Conservation (phyloP, 2,329 filamentous ascomycete species). For the Amauroascus verrucosus region DNA sequence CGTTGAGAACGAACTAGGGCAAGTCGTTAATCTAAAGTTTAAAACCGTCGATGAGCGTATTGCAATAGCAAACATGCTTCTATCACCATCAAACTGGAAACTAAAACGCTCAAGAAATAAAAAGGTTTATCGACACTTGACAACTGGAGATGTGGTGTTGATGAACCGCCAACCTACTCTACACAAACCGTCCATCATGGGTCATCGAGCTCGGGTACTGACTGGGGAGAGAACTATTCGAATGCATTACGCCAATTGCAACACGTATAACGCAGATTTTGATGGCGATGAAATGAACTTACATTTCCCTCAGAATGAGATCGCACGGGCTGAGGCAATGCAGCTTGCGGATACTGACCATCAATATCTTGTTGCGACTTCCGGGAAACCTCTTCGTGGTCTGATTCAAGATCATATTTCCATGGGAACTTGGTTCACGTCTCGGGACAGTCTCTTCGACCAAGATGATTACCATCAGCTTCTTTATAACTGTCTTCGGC, state of each 20-base stretch:
- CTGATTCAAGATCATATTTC: constrained; percentile 98
- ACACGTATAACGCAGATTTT: constrained; percentile 98
- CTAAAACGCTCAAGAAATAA: constrained; percentile 74
- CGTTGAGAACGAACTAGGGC: constrained; percentile 91
- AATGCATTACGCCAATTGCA: constrained; percentile 99
- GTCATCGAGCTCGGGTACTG: constrained; percentile 81
- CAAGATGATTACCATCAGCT: constrained; percentile 83
- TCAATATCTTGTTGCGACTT: constrained; percentile 89
- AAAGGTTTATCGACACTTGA: constrained; percentile 91
- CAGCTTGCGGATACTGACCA: constrained; percentile 94
- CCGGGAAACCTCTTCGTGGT: constrained; percentile 86
- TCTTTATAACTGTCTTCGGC: constrained; percentile 80
- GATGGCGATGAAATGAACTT: constrained; percentile 99
- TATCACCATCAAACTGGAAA: constrained; percentile 68
- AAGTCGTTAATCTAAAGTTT: constrained; percentile 74
- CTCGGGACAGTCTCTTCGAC: constrained; percentile 81
- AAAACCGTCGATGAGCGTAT: constrained; percentile 82
- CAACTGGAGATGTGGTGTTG: constrained; percentile 90
- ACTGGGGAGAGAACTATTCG: constrained; percentile 94
- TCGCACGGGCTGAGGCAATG: constrained; percentile 83
- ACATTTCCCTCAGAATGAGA: constrained; percentile 97
- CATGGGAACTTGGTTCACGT: constrained; percentile 83
- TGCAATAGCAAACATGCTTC: constrained; percentile 82
- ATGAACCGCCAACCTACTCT: constrained; percentile 98
- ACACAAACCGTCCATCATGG: constrained; percentile 99